These are phyloP conservation scores for Marasmius tenuissimus DNA, from an alignment of 1,284 basidiomycete species.

Conservation along the genomic window DNA sequence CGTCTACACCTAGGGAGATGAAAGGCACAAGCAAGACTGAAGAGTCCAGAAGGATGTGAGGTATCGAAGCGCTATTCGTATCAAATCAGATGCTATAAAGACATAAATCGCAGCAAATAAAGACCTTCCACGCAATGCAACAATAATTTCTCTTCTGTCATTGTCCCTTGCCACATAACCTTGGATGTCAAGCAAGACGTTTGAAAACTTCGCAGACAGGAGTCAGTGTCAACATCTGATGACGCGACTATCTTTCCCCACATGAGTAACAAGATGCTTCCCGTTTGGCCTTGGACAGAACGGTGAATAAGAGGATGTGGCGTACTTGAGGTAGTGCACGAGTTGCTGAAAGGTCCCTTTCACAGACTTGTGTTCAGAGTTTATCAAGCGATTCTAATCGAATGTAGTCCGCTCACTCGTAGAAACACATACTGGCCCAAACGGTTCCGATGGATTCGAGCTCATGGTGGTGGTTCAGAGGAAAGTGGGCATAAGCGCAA, in stretches of 20 bases:
- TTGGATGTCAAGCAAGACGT: slow-evolving; percentile 40
- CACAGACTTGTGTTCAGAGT: background rate
- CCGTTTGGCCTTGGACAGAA: slow-evolving; percentile 51
- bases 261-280: slow-evolving; percentile 41
- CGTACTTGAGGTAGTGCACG: slow-evolving; percentile 49
- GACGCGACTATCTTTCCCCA: slow-evolving; percentile 16
- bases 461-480: background rate
- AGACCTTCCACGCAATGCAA: slow-evolving; percentile 50
- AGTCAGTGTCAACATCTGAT: background rate
- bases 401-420: background rate
- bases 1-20: slow-evolving; percentile 19
- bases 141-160: slow-evolving; percentile 40
- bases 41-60: slow-evolving; percentile 20
- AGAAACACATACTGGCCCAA: background rate
- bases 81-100: background rate
- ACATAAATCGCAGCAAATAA: slow-evolving; percentile 5
- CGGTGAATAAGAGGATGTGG: slow-evolving; percentile 45
- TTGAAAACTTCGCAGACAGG: slow-evolving; percentile 36
- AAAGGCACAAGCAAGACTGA: slow-evolving; percentile 23
- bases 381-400: background rate
- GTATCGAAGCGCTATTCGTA: slow-evolving; percentile 14
- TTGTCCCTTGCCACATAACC: slow-evolving; percentile 50
- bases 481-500: background rate
- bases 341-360: slow-evolving; percentile 39
- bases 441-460: background rate